phyloP scores from a whole-genome alignment of 805 yeast genomes.

The Candida berthetii region DNA sequence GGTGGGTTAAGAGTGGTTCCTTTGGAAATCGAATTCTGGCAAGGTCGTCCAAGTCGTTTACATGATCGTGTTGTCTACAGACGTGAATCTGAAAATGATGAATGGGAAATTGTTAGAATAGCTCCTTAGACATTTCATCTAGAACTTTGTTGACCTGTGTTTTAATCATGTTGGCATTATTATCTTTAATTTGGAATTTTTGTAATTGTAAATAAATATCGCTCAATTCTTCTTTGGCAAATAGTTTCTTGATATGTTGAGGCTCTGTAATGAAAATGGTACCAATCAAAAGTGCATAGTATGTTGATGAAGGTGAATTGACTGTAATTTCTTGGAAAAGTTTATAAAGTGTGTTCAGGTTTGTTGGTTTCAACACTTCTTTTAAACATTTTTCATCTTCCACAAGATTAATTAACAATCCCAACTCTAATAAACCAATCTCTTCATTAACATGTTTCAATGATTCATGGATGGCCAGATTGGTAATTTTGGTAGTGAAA shows the following conservation, averaged over 20 bases:
- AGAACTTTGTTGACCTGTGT: constrained; percentile 11
- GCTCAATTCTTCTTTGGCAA: constrained; percentile 11
- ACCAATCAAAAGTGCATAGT: constrained; percentile 14
- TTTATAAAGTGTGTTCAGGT: constrained; percentile 3
- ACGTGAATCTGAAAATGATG: constrained; percentile 41
- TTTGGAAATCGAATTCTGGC: constrained; percentile 94
- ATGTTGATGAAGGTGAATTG: constrained; percentile 5
- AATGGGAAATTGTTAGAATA: constrained; percentile 64
- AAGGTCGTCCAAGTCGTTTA: constrained; percentile 83
- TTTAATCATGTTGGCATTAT: background rate
- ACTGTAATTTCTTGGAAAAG: constrained; percentile 3
- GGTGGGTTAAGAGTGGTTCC: constrained; percentile 92
- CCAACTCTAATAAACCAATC: constrained; percentile 12
- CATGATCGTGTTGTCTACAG: constrained; percentile 83
- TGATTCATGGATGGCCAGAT: background rate
- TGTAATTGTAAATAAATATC: constrained; percentile 8
- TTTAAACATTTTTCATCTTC: constrained; percentile 7
- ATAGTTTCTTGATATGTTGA: background rate
- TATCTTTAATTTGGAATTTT: constrained; percentile 9
- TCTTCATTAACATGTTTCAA: constrained; percentile 3
- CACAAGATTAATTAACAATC: constrained; percentile 14
- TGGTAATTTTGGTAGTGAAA: background rate
- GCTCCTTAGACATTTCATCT: constrained; percentile 45
- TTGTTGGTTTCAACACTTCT: background rate
- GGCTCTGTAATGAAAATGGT: constrained; percentile 5